These are phyloP conservation scores for Colletotrichum zoysiae DNA, from an alignment of 2,329 filamentous ascomycete genomes.

Conservation along the genomic window DNA sequence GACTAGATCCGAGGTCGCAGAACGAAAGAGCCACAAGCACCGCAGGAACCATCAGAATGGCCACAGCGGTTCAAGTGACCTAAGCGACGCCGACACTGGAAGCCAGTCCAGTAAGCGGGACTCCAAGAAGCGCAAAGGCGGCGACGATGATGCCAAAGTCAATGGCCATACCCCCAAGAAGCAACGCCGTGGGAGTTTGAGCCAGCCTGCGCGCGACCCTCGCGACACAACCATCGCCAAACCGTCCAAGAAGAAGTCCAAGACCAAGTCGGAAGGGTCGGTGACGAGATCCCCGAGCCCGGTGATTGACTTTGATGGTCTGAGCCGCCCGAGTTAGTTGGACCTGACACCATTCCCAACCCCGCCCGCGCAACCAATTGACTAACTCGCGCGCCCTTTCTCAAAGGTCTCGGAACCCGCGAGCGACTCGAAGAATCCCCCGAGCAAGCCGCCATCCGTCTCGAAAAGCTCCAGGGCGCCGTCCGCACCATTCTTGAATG, in stretches of 20 bases:
- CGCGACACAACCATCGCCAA: slow-evolving; percentile 63
- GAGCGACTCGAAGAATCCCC: slow-evolving; percentile 69
- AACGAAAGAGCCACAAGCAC: slow-evolving; percentile 51
- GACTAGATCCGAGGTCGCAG: slow-evolving; percentile 47
- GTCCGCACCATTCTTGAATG: slow-evolving; percentile 77
- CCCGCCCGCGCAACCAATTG: slow-evolving; percentile 20
- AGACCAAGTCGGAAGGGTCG: slow-evolving; percentile 46
- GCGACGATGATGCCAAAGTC: slow-evolving; percentile 47
- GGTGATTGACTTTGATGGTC: slow-evolving; percentile 72
- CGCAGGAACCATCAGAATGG: slow-evolving; percentile 47
- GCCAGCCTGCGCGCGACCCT: slow-evolving; percentile 72
- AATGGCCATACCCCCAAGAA: slow-evolving; percentile 46
- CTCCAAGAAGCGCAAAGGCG: slow-evolving; percentile 43
- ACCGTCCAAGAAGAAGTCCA: slow-evolving; percentile 51
- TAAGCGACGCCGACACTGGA: slow-evolving; percentile 38
- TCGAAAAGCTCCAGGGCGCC: slow-evolving; percentile 71
- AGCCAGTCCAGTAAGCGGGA: slow-evolving; percentile 40
- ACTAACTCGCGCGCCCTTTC: slow-evolving; percentile 40
- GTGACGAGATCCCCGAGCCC: slow-evolving; percentile 56
- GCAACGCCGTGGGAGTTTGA: slow-evolving; percentile 64
- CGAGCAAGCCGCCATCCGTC: slow-evolving; percentile 63
- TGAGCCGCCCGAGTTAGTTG: slow-evolving; percentile 70
- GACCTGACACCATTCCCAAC: slow-evolving; percentile 21
- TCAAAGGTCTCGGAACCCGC: slow-evolving; percentile 71
- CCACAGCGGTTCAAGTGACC: slow-evolving; percentile 41